Base-by-base conservation (phyloP, 2,329 filamentous ascomycete genomes). In the Cercospora janseana region DNA sequence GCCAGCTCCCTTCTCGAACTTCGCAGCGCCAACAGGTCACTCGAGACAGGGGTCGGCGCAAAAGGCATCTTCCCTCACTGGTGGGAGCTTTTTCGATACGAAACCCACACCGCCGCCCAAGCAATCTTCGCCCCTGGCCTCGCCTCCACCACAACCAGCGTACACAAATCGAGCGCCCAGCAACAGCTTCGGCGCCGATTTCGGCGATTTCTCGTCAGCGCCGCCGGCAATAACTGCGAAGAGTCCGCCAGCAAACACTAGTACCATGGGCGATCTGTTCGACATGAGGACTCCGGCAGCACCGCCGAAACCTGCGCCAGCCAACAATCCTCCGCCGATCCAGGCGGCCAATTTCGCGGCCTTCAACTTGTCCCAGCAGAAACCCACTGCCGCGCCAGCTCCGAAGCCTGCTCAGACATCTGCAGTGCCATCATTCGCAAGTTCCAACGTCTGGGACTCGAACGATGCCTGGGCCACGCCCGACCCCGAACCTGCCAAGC, bases 71-170 rank as follows among this genome's bases (percentile, higher is more conserved):
- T 74, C 55, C 72, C 70, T 79, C 31, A 79, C 85, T 54, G 87
- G 89, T 44, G 89, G 90, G 40, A 80, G 86, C 66, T 93, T 96
- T 70, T 96, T 96, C 65, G 85, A 94, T 63, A 72, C 82, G 1
- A 83, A 81, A 48, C 69, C 81, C 12, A 58, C 67, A 32, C 51
- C 65, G 15, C 60, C 78, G 7, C 69, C 74, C 45, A 66, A 76
- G 43, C 61, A 69, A 2, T 55, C 52, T 6, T 54, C 58, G 12
- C 55, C 61, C 13, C 59, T 72, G 4, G 37, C 55, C 20, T 53
- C 57, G 13, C 55, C 61, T 9, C 58, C 72, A 4, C 34, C 52
- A 13, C 51, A 57, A 23, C 52, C 47, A 9, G 54, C 51, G 67
- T 10, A 70, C 71, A 55, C 79, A 76, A 57, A 79, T 76, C 59